Conservation (phyloP, 148 eudicot species). For the Camellia granthamiana region DNA sequence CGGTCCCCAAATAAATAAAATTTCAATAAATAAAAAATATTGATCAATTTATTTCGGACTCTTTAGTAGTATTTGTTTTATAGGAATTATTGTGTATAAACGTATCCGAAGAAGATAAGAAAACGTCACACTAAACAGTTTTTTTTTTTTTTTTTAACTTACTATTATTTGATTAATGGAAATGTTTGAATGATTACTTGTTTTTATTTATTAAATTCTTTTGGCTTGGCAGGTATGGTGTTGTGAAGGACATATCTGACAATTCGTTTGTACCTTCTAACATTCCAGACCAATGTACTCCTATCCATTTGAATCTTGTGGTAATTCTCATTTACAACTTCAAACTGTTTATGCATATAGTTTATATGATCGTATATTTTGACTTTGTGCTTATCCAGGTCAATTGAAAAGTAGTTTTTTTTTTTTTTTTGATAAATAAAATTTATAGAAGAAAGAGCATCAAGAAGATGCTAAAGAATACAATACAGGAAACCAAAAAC, state of each 20-base stretch:
- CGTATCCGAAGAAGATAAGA: too few relatives aligned
- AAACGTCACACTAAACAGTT: not conserved
- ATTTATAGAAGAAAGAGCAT: too few relatives aligned
- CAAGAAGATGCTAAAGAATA: too few relatives aligned
- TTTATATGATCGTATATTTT: not conserved
- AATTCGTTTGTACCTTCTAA: constrained; percentile 47
- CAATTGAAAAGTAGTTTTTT: not conserved
- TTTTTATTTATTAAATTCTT: not conserved
- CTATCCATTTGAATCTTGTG: constrained; percentile 94
- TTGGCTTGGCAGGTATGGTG: constrained; percentile 49
- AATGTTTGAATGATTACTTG: not conserved
- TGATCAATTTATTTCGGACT: too few relatives aligned
- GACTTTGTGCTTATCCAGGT: not conserved
- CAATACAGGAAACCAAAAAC: too few relatives aligned
- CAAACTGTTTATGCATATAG: not conserved
- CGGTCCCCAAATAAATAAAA: too few relatives aligned
- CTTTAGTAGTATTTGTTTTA: too few relatives aligned
- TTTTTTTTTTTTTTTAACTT: not conserved
- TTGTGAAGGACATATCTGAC: constrained; percentile 47
- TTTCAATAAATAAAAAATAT: too few relatives aligned
- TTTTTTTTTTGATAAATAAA: not conserved
- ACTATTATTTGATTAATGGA: not conserved
- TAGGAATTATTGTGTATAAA: not conserved
- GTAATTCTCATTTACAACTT: constrained; percentile 35
- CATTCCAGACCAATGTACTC: constrained; percentile 66